phyloP scores from a whole-genome alignment of 352 stramenopile genomes.

The Phytophthora lateralis region DNA sequence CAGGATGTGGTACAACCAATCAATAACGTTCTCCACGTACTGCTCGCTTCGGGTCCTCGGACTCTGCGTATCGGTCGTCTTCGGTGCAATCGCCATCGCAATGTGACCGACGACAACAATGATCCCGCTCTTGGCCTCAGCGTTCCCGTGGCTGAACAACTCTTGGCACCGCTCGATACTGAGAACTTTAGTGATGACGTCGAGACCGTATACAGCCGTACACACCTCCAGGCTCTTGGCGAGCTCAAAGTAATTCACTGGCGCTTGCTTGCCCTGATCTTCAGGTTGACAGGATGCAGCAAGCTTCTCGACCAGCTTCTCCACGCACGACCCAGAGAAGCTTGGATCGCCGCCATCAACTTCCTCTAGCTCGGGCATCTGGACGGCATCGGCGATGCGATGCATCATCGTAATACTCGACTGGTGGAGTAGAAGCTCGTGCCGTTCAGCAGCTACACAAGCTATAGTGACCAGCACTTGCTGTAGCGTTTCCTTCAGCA shows the following conservation, averaged over 20 bases:
- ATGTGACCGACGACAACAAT: conserved; percentile 22
- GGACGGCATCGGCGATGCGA: conserved; percentile 34
- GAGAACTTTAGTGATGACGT: conserved; percentile 22
- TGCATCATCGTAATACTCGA: conserved; percentile 42
- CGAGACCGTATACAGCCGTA: conserved; percentile 18
- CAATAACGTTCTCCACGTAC: conserved; percentile 22
- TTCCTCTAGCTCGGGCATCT: conserved; percentile 39
- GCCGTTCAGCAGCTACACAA: conserved; percentile 21
- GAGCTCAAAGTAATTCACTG: conserved; percentile 22
- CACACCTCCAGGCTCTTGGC: conserved; percentile 38
- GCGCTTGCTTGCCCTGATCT: background rate
- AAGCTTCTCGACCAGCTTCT: conserved; percentile 13
- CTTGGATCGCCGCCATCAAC: conserved; percentile 6
- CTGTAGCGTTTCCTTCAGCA: conserved; percentile 38
- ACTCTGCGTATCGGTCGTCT: conserved; percentile 5
- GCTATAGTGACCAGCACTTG: conserved; percentile 41
- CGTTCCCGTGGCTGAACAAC: conserved; percentile 12
- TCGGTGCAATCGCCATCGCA: conserved; percentile 9
- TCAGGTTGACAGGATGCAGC: background rate
- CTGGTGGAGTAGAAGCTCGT: conserved; percentile 43
- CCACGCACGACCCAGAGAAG: conserved; percentile 14
- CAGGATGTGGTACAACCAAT: conserved; percentile 35
- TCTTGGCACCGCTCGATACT: conserved; percentile 27
- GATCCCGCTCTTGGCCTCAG: conserved; percentile 13
- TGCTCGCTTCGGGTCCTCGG: conserved; percentile 3